phyloP scores from a whole-genome alignment of 495 filamentous ascomycete genomes.

The Lasiosphaeris hirsuta region DNA sequence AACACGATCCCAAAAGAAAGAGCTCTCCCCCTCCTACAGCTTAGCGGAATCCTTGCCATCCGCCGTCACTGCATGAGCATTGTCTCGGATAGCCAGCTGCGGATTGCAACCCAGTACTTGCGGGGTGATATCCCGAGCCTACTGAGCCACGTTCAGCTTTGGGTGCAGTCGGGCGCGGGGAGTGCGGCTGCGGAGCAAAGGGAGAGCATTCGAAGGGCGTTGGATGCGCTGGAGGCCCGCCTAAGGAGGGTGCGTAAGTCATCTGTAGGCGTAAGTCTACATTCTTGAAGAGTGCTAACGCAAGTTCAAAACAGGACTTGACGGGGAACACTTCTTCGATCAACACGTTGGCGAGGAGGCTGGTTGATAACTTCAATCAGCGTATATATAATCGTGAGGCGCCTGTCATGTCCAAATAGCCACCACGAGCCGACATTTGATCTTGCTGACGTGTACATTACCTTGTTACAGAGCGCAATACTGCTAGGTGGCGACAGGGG shows the following conservation, averaged over 20 bases:
- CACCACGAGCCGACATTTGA: too few species aligned
- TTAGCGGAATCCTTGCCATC: conserved; percentile 35
- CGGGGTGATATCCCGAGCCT: conserved; percentile 31
- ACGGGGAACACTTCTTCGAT: too few species aligned
- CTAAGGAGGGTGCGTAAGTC: conserved; percentile 17
- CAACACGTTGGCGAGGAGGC: too few species aligned
- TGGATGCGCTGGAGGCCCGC: conserved; percentile 7
- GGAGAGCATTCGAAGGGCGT: conserved; percentile 7
- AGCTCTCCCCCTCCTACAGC: conserved; percentile 27
- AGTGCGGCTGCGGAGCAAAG: conserved; percentile 31
- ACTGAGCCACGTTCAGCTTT: conserved; percentile 33
- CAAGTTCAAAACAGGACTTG: too few species aligned
- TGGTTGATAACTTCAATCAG: background rate
- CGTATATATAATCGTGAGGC: conserved; percentile 8
- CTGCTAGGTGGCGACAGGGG: background rate
- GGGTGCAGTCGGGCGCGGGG: conserved; percentile 39
- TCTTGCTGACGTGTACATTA: too few species aligned
- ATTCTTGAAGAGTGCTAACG: too few species aligned
- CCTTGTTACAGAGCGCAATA: conserved; percentile 3
- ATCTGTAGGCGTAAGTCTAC: too few species aligned
- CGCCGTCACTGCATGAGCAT: conserved; percentile 36
- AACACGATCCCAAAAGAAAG: conserved; percentile 8
- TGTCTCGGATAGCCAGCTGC: conserved; percentile 35
- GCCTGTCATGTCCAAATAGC: too few species aligned
- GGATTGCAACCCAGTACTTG: conserved; percentile 30